phyloP scores from a whole-genome alignment of 148 eudicot species.

The Vaccinium darrowii region DNA sequence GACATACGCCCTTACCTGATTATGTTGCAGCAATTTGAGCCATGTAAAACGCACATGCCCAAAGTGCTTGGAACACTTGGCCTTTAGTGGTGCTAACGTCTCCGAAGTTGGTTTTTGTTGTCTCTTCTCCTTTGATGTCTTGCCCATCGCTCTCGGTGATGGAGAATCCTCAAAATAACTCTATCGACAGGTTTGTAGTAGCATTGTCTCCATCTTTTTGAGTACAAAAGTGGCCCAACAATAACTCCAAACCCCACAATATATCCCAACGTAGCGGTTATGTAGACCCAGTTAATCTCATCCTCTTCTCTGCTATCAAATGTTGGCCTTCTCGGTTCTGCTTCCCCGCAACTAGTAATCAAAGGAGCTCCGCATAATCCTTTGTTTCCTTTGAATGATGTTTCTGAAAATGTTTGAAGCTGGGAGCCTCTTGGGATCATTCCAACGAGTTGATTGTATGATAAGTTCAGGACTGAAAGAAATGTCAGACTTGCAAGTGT shows the following conservation, averaged over 20 bases:
- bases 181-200: not conserved
- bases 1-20: not conserved
- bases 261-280: not conserved
- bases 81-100: not conserved
- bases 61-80: not conserved
- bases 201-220: not conserved
- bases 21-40: not conserved
- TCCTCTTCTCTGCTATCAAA: not conserved
- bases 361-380: no score
- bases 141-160: not conserved
- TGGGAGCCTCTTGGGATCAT: no score
- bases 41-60: not conserved
- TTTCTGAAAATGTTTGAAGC: no score
- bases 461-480: no score
- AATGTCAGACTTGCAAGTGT: no score
- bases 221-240: not conserved
- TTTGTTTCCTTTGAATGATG: no score
- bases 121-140: not conserved
- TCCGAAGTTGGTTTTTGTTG: not conserved
- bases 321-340: not conserved
- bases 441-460: no score
- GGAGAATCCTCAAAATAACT: not conserved
- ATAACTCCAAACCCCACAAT: not conserved
- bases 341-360: constrained; percentile 8
- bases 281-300: not conserved